Evolutionary conservation across 805 yeast species (phyloP).

Genomic region (Lipomyces chichibuensis): DNA sequence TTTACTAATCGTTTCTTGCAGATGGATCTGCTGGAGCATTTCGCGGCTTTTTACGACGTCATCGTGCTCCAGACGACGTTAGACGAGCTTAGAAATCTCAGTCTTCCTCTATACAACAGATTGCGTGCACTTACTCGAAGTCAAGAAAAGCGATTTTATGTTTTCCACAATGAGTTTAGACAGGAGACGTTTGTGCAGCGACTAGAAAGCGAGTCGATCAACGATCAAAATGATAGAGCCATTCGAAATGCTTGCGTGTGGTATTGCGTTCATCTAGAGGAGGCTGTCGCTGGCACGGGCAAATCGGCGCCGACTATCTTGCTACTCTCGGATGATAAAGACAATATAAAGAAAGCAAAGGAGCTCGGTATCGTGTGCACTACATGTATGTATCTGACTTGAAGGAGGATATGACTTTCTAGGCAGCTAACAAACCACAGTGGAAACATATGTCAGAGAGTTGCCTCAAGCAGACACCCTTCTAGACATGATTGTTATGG

Average conservation of each 20-base stretch:
- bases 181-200: constrained; percentile 70
- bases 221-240: constrained; percentile 90
- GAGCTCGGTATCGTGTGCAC: constrained; percentile 43
- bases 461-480: constrained; percentile 75
- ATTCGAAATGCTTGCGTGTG: constrained; percentile 75
- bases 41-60: constrained; percentile 79
- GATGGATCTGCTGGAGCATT: constrained; percentile 84
- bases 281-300: constrained; percentile 20
- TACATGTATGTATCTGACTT: constrained; percentile 4
- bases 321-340: constrained; percentile 73
- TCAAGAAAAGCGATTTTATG: constrained; percentile 80
- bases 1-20: neutral
- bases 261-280: constrained; percentile 67
- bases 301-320: constrained; percentile 42
- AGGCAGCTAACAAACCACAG: constrained; percentile 43
- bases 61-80: constrained; percentile 93
- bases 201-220: constrained; percentile 66
- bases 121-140: constrained; percentile 73
- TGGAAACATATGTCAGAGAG: constrained; percentile 69
- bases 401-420: constrained; percentile 52
- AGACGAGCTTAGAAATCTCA: constrained; percentile 87
- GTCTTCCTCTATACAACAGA: constrained; percentile 85
- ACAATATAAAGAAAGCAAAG: constrained; percentile 61
- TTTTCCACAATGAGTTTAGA: constrained; percentile 90
- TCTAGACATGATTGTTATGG: constrained; percentile 72